Evolutionary conservation across 306 rosid genomes (phyloP).

Genomic region (Fagus sylvatica): DNA sequence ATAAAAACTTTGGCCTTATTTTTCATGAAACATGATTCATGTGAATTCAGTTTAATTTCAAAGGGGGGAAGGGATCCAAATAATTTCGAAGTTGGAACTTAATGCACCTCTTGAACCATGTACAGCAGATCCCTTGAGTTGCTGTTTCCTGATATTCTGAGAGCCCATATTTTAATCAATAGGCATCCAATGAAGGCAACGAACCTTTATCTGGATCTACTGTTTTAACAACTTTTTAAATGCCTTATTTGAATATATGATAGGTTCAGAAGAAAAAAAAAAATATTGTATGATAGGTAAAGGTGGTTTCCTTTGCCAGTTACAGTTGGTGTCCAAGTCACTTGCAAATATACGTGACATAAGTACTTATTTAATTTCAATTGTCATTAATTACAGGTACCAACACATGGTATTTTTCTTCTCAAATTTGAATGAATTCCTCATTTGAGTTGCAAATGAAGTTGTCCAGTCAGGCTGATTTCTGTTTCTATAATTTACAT

Average conservation of each 20-base stretch:
- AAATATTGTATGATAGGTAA: background rate
- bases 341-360: background rate
- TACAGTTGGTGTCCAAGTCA: background rate
- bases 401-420: background rate
- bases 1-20: background rate
- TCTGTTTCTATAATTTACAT: no score
- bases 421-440: background rate
- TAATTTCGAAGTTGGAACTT: background rate
- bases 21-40: background rate
- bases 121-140: background rate
- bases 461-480: background rate
- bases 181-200: background rate
- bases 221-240: background rate
- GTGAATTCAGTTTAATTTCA: background rate
- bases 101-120: background rate
- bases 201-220: background rate
- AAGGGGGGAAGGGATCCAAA: background rate
- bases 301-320: background rate
- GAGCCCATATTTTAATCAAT: background rate
- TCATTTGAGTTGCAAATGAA: background rate
- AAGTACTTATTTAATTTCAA: background rate
- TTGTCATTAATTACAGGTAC: background rate
- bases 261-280: background rate
- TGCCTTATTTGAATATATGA: background rate
- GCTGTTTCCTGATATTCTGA: background rate